Base-by-base conservation (phyloP, 2,329 filamentous ascomycete species). In the Aspergillus tubingensis region DNA sequence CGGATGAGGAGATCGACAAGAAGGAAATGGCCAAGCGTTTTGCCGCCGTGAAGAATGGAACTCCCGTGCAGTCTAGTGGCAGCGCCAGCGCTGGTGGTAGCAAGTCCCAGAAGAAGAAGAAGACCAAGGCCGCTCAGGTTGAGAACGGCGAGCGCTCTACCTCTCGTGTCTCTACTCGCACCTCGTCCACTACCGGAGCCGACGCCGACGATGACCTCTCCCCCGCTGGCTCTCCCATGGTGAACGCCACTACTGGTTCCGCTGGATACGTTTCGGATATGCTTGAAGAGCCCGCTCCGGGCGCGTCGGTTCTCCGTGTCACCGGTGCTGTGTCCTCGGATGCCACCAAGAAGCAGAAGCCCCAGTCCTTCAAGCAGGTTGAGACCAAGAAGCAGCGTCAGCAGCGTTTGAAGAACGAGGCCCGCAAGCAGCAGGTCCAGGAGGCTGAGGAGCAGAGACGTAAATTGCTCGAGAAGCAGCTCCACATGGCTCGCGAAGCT, bases 381-480 rank as follows among this genome's bases (percentile, higher is more conserved):
- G 91, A 96, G 82, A 90, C 89, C 19, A 97, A 97, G 89, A 97
- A 97, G 83, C 91, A 96, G 81, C 88, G 92, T 62, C 93, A 97
- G 81, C 95, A 96, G 80, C 86, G 89, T 67, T 87, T 90, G 81
- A 97, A 96, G 86, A 88, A 86, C 39, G 92, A 96, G 78, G 89
- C 87, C 60, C 87, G 88, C 70, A 95, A 91, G 82, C 81, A 83
- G 30, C 83, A 86, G 59, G 87, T 90, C 30, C 89, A 93, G 72
- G 89, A 91, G 68, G 86, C 89, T 0, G 93, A 97, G 79, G 86
- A 88, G 72, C 84, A 91, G 71, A 89, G 93, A 72, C 91, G 91
- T 80, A 80, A 81, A 39, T 82, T 91, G 62, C 82, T 91, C 70
- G 92, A 97, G 81, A 88, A 90, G 74, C 93, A 96, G 81, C 87